phyloP scores from a whole-genome alignment of 768 basidiomycete genomes.

The Brasilioporus rufonigricans region DNA sequence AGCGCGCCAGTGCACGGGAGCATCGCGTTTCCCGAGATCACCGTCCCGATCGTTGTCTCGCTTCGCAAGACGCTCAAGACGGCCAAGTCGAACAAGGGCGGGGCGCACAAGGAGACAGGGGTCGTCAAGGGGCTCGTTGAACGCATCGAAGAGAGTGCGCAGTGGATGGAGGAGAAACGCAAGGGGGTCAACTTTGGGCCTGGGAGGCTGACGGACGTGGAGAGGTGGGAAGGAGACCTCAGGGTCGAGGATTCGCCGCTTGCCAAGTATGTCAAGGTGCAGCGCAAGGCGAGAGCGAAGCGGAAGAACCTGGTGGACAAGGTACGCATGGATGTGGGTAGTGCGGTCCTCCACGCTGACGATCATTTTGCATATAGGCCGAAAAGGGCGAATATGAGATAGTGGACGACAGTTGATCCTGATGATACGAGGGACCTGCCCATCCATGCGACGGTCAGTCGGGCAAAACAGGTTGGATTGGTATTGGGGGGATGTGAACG shows the following conservation, averaged over 20 bases:
- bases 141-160: constrained; percentile 79
- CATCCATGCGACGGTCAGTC: not conserved
- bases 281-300: constrained; percentile 78
- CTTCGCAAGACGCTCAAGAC: constrained; percentile 75
- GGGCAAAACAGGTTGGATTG: not conserved
- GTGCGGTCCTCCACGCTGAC: constrained; percentile 10
- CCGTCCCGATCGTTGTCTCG: constrained; percentile 71
- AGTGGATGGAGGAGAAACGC: constrained; percentile 74
- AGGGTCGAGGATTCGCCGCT: constrained; percentile 72
- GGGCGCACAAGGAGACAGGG: constrained; percentile 52
- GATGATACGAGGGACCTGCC: not conserved
- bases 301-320: constrained; percentile 69
- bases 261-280: constrained; percentile 76
- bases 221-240: constrained; percentile 66
- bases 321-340: constrained; percentile 39
- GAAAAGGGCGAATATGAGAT: constrained; percentile 70
- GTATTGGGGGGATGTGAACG: not conserved
- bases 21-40: constrained; percentile 92
- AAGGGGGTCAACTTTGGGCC: constrained; percentile 75
- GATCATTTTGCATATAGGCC: constrained; percentile 45
- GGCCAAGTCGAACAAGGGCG: constrained; percentile 39
- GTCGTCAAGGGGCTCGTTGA: constrained; percentile 78
- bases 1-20: constrained; percentile 70
- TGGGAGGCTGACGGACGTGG: constrained; percentile 63
- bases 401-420: constrained; percentile 43